Base-by-base conservation (phyloP, 2,329 filamentous ascomycete genomes). In the Conoideocrella luteorostrata region DNA sequence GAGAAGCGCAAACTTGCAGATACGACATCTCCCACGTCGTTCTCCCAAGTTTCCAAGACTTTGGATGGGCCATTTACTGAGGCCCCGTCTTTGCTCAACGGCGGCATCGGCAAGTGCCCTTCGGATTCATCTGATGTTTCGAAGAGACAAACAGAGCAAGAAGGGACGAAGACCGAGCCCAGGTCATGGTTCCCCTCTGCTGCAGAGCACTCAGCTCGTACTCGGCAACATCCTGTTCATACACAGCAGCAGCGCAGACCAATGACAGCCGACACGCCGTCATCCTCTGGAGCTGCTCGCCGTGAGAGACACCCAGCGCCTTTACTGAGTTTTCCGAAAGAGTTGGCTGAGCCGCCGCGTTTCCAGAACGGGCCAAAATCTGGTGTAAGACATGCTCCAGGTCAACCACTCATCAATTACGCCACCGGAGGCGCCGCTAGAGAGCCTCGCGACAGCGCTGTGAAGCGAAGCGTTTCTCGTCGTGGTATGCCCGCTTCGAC, bases 311-410 rank as follows among this genome's bases (percentile, higher is more conserved):
- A 71, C 3, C 80, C 46, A 3, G 41, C 79, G 48, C 84, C 85
- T 2, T 70, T 89, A 5, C 64, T 89, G 23, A 84, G 86, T 54
- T 70, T 88, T 32, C 81, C 52, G 28, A 56, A 80, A 0, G 69
- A 71, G 39, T 84, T 82, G 55, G 70, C 74, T 39, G 81, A 85
- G 48, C 82, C 82, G 15, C 71, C 82, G 59, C 72, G 74, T 55
- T 62, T 68, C 42, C 69, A 68, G 37, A 74, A 75, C 39, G 69
- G 72, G 13, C 73, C 72, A 47, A 78, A 77, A 4, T 65, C 64
- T 35, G 70, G 68, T 17, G 61, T 72, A n/a, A 65, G 61, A 11
- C 62, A 63, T 4, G 61, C 66, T 0, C 40, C 50, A 4, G 52
- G 56, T 15, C 62, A 66, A 10, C 70, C 68, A 9, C 62, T 77